phyloP scores from a whole-genome alignment of 108 stramenopile species.

The Cyclotella baltica region DNA sequence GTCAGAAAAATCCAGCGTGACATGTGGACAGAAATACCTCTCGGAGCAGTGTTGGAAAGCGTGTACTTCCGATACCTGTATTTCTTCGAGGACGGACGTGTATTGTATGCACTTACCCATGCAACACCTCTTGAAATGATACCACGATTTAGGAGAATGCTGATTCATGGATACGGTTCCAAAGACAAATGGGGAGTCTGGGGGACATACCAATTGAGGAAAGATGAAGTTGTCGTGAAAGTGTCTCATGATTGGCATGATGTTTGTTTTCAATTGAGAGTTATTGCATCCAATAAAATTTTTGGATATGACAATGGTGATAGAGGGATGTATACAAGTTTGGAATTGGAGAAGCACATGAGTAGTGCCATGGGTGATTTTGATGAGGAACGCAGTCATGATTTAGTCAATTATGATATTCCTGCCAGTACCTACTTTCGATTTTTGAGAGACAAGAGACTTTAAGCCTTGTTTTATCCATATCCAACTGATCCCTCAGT shows the following conservation, averaged over 20 bases:
- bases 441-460: conserved; percentile 64
- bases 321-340: conserved; percentile 60
- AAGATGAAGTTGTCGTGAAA: conserved; percentile 60
- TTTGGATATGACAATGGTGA: conserved; percentile 48
- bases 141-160: conserved; percentile 60
- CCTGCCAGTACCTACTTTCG: conserved; percentile 67
- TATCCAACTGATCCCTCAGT: no score
- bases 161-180: conserved; percentile 45
- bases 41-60: conserved; percentile 82
- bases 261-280: conserved; percentile 63
- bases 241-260: conserved; percentile 71
- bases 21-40: conserved; percentile 88
- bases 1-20: conserved; percentile 72
- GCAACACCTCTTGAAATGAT: conserved; percentile 79
- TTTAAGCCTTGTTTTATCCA: conserved; percentile 37
- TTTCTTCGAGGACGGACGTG: conserved; percentile 87
- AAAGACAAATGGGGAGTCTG: conserved; percentile 66
- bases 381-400: conserved; percentile 55
- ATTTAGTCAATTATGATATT: conserved; percentile 71
- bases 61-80: conserved; percentile 80
- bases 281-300: conserved; percentile 52
- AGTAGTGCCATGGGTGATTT: conserved; percentile 67
- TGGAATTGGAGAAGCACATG: conserved; percentile 69
- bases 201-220: conserved; percentile 76
- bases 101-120: conserved; percentile 77